Base-by-base conservation (phyloP, 495 filamentous ascomycete genomes). In the Trichocladium uniseriatum region DNA sequence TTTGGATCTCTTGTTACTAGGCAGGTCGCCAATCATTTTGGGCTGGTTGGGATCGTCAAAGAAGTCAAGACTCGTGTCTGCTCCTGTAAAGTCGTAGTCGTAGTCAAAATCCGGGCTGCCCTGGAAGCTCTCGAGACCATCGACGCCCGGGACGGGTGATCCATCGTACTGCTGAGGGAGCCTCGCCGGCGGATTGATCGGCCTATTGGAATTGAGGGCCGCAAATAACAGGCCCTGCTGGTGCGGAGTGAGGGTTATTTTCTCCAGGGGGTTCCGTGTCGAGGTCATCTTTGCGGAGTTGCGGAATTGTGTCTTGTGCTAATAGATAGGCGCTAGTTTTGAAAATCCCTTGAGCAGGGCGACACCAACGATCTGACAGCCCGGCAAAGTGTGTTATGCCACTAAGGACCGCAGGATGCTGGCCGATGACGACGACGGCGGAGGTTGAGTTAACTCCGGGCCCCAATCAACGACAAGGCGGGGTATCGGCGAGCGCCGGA, bases 201-300 rank as follows among this genome's bases (percentile, higher is more conserved):
- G 59, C 52, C 49, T 75, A 66, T 91, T 91, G 45, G 90, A 94
- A 39, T 83, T 82, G 54, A 98, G 79, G 19, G 92, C 91, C 38
- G 88, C 86, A 35, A 89, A 81, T 36, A 97, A 70, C 34, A 96
- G 81, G 60, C 85, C 83, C 69, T 96, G 87, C 65, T 98, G 87
- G 58, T 84, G 81, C 15, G 84, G 82, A 32, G 88, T 87, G 51
- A 95, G 83, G 62, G 73, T 62, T 58, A 74, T 68, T 45, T 69
- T 62, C 43, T 64, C 59, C 10, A 72, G 58, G 9, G 67, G 55
- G 39, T 68, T 66, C 35, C 63, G 66, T 51, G 68, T 54, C 45
- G 69, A 72, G 49, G 69, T 65, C 71, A 73, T 73, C 29, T 58
- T 67, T n/a, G 41, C 49, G 68, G 29, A 62, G 66, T 28, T 68